Evolutionary conservation across 2,329 filamentous ascomycete genomes (phyloP).

Genomic region (Colletotrichum navitas): DNA sequence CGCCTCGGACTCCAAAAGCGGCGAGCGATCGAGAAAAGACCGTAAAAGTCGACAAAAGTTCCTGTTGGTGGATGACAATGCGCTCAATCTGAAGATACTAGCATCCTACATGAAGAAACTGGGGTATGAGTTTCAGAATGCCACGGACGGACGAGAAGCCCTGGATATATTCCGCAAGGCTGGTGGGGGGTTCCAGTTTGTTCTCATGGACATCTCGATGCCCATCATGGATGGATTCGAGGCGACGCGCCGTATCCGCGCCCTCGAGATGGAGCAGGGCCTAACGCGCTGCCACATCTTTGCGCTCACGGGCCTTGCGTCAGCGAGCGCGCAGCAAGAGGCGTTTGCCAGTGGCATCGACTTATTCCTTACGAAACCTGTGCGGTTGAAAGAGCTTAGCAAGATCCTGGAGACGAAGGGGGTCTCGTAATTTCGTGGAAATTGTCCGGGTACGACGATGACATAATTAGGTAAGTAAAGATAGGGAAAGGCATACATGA

Average conservation of each 20-base stretch:
- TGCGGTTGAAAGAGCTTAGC: slow-evolving; percentile 57
- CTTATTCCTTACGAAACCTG: slow-evolving; percentile 67
- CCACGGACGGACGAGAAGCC: slow-evolving; percentile 52
- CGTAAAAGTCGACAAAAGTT: slow-evolving; percentile 37
- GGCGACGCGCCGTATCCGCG: slow-evolving; percentile 63
- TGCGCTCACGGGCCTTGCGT: slow-evolving; percentile 66
- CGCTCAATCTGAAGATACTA: slow-evolving; percentile 55
- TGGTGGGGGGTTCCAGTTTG: slow-evolving; percentile 46
- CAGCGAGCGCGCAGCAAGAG: slow-evolving; percentile 63
- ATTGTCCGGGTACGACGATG: too few relatives aligned
- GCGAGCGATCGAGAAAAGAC: neutral
- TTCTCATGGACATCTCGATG: slow-evolving; percentile 68
- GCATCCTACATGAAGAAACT: slow-evolving; percentile 53
- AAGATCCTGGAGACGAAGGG: slow-evolving; percentile 25
- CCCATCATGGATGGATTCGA: slow-evolving; percentile 67
- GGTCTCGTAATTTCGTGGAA: neutral
- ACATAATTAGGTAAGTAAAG: too few relatives aligned
- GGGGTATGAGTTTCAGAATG: slow-evolving; percentile 47
- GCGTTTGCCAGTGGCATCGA: slow-evolving; percentile 66
- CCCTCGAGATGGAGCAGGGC: slow-evolving; percentile 59
- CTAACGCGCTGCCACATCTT: slow-evolving; percentile 61
- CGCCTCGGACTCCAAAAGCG: neutral
- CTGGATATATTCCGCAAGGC: slow-evolving; percentile 48
- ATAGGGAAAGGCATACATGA: neutral
- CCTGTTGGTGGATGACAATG: slow-evolving; percentile 58